Base-by-base conservation (phyloP, 2,329 filamentous ascomycete species). In the Clathrospora elynae region DNA sequence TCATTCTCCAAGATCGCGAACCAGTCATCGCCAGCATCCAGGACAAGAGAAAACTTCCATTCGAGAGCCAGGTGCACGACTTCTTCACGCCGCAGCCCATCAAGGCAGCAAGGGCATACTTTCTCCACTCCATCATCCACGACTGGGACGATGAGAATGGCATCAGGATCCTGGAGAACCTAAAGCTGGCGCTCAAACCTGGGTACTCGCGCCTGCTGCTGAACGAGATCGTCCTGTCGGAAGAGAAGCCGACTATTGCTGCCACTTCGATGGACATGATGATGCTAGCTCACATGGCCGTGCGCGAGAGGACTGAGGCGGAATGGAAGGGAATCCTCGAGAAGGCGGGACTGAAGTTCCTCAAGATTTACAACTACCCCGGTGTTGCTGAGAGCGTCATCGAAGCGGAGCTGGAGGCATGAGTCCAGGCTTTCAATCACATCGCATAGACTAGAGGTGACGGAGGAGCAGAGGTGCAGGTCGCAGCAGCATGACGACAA, bases 1-100 rank as follows among this genome's bases (percentile, higher is more conserved):
- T 80, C 2, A 57, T 81, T 1, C 61, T 81, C 0, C 76, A 82
- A 50, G 79, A 81, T 67, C 72, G 0, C 57, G 65, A 2, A 73
- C 79, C 12, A 38, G 67, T 35, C 49, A 56, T 29, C 45, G 65
- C 12, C 55, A 59, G 11, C 48, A 52, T 26, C 34, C 49, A 3
- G 18, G 49, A 34, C 6, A 41, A 17, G 30, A 49, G 9, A 58
- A 70, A 18, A 47, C 65, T 45, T 6, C 53, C 3, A 71, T 77
- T 53, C 29, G 35, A 45, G 16, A 28, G 42, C 24, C 36, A 47
- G 66, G 57, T 55, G 2, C 68, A 79, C 43, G 72, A 79, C 47
- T 79, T 79, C 42, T 71, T 73, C 42, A 73, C 64, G 0, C 67
- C 73, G 32, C 75, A 79, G 49, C 75, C 72, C 0, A 51, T 79